phyloP scores from a whole-genome alignment of 305 asterid genomes.

The Fraxinus paxiana region DNA sequence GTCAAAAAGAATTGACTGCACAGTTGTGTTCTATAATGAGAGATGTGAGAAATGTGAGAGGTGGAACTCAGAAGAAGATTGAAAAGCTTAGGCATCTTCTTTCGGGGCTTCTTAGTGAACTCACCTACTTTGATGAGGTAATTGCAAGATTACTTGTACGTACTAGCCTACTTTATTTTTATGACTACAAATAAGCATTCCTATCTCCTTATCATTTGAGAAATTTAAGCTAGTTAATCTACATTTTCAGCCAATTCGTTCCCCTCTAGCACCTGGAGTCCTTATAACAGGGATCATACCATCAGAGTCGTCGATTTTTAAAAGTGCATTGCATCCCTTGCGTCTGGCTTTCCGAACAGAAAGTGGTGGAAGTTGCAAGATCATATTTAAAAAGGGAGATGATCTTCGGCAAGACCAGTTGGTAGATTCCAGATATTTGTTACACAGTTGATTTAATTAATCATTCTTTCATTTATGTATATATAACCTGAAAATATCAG shows the following conservation, averaged over 20 bases:
- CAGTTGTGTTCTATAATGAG: constrained; percentile 91
- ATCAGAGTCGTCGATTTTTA: constrained; percentile 87
- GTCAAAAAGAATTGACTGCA: constrained; percentile 91
- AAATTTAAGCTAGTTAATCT: background rate
- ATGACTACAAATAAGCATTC: background rate
- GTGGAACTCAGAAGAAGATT: constrained; percentile 92
- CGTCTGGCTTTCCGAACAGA: constrained; percentile 86
- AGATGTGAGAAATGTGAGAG: constrained; percentile 87
- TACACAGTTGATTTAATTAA: background rate
- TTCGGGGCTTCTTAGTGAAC: constrained; percentile 96
- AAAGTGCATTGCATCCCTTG: constrained; percentile 81
- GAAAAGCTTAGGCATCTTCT: constrained; percentile 96
- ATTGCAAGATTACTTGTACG: constrained; percentile 13
- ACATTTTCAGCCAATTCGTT: constrained; percentile 81
- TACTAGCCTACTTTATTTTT: background rate
- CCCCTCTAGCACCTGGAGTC: constrained; percentile 83
- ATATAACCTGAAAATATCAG: constrained; percentile 34
- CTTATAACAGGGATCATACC: constrained; percentile 93
- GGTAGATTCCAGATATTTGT: constrained; percentile 42
- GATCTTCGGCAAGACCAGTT: constrained; percentile 98
- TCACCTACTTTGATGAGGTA: constrained; percentile 96
- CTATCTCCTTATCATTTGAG: background rate
- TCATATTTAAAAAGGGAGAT: constrained; percentile 93
- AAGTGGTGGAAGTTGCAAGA: constrained; percentile 81
- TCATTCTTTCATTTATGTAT: constrained; percentile 19